Conservation (phyloP, 2,329 filamentous ascomycete species). For the Chrysoporthe deuterocubensis region DNA sequence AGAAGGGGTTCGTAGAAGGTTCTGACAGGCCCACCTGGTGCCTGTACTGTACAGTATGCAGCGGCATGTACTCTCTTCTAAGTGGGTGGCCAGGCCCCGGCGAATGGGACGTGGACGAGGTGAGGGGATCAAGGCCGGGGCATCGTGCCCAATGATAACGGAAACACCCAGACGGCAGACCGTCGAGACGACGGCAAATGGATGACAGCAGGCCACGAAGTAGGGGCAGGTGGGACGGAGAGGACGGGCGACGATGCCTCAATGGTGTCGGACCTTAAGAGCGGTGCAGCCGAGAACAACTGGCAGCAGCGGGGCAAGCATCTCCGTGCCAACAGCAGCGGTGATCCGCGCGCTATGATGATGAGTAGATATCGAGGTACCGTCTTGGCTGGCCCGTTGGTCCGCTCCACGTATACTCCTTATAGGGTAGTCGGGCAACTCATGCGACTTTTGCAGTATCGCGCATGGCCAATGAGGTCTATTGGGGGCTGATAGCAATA, state of each 20-base stretch:
- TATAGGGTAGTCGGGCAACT: slow-evolving; percentile 1
- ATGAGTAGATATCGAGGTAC: slow-evolving; percentile 9
- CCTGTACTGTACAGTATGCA: not conserved
- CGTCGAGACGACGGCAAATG: not conserved
- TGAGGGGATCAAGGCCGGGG: slow-evolving; percentile 12
- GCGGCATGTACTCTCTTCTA: slow-evolving; percentile 15
- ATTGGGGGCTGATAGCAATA: not conserved
- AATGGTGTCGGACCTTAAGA: not conserved
- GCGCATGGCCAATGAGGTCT: slow-evolving; percentile 19
- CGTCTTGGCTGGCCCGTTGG: slow-evolving; percentile 21
- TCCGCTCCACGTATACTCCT: slow-evolving; percentile 21
- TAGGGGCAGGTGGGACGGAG: slow-evolving; percentile 7
- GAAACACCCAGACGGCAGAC: not conserved
- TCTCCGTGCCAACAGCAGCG: slow-evolving; percentile 12
- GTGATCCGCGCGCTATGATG: not conserved
- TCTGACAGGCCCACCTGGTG: slow-evolving; percentile 23
- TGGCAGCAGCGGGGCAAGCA: slow-evolving; percentile 12
- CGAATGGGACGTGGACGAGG: slow-evolving; percentile 14
- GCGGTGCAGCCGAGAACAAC: slow-evolving; percentile 14
- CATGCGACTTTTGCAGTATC: slow-evolving; percentile 15
- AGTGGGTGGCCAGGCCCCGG: slow-evolving; percentile 12
- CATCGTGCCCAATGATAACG: slow-evolving; percentile 4
- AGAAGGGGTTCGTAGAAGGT: slow-evolving; percentile 22
- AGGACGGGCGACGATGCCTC: not conserved
- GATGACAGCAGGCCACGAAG: slow-evolving; percentile 9